A percentile compares a stretch with the other conserved stretches of the same genome.
These are phyloP conservation scores for Tilletia setariae DNA, from an alignment of 1,284 basidiomycete species.

Conservation along the genomic window DNA sequence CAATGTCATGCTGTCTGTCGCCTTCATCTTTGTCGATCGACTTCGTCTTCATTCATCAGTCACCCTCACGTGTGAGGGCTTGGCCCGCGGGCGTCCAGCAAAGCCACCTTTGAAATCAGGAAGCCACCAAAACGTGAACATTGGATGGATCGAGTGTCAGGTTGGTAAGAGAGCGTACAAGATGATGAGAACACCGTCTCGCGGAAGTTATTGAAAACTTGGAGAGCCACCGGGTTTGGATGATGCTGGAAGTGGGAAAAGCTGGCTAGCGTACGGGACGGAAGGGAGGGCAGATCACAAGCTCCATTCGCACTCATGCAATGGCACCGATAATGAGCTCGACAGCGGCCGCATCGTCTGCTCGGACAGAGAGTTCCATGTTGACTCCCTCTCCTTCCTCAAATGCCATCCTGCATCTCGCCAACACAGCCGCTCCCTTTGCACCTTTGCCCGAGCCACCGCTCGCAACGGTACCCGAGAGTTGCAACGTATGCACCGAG, in stretches of 20 bases:
- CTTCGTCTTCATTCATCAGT: no score
- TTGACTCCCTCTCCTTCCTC: conserved; percentile 87
- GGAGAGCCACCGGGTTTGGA: background rate
- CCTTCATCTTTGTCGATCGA: no score
- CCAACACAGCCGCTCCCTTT: conserved; percentile 69
- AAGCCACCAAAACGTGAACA: no score
- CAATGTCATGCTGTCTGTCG: no score
- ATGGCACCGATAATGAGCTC: conserved; percentile 86
- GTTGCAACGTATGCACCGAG: conserved; percentile 88
- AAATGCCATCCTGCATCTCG: conserved; percentile 91
- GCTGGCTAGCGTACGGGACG: background rate
- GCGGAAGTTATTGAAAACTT: no score
- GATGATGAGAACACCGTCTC: no score
- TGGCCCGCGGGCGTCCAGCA: no score
- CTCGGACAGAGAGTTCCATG: conserved; percentile 85
- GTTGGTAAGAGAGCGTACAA: no score
- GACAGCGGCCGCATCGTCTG: conserved; percentile 81
- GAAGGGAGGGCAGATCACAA: background rate
- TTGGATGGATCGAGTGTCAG: no score
- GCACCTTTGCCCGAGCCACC: conserved; percentile 83
- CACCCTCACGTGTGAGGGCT: no score
- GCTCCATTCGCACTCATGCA: conserved; percentile 29
- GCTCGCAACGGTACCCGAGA: conserved; percentile 77
- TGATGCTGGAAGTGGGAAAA: background rate
- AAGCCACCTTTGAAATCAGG: no score